Evolutionary conservation across 2,329 filamentous ascomycete genomes (phyloP).

Genomic region (Alternaria rosae): DNA sequence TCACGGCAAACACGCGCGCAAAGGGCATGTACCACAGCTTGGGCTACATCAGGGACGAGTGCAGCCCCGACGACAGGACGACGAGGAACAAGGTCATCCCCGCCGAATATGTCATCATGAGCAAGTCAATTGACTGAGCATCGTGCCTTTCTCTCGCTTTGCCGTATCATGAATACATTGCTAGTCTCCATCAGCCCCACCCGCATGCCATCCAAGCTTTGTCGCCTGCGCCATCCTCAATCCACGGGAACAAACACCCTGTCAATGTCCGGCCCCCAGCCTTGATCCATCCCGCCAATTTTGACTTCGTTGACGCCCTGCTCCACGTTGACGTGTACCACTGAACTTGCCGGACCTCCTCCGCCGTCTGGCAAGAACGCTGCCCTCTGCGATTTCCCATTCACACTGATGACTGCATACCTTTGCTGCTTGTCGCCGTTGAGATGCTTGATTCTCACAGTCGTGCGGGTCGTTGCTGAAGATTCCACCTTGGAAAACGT

Average conservation of each 20-base stretch:
- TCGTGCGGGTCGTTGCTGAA: slow-evolving; percentile 56
- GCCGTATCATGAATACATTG: background rate
- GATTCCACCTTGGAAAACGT: slow-evolving; percentile 59
- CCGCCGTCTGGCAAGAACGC: slow-evolving; percentile 63
- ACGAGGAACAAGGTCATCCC: slow-evolving; percentile 29
- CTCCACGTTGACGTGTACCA: slow-evolving; percentile 59
- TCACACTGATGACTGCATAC: slow-evolving; percentile 64
- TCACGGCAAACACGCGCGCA: slow-evolving; percentile 66
- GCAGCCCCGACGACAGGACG: slow-evolving; percentile 58
- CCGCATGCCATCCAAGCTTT: background rate
- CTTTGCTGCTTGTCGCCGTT: slow-evolving; percentile 64
- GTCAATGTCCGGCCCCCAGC: slow-evolving; percentile 63
- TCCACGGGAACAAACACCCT: slow-evolving; percentile 60
- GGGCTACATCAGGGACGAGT: slow-evolving; percentile 63
- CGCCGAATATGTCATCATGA: slow-evolving; percentile 40
- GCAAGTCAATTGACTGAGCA: slow-evolving; percentile 18
- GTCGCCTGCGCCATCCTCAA: background rate
- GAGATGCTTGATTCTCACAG: slow-evolving; percentile 62
- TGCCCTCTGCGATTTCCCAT: slow-evolving; percentile 59
- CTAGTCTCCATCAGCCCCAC: background rate
- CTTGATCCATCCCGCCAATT: slow-evolving; percentile 54
- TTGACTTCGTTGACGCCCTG: slow-evolving; percentile 60
- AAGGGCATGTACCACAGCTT: slow-evolving; percentile 67
- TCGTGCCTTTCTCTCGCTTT: background rate
- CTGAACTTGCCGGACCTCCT: slow-evolving; percentile 57